phyloP scores from a whole-genome alignment of 257 asterid genomes.

The Cinchona pubescens region DNA sequence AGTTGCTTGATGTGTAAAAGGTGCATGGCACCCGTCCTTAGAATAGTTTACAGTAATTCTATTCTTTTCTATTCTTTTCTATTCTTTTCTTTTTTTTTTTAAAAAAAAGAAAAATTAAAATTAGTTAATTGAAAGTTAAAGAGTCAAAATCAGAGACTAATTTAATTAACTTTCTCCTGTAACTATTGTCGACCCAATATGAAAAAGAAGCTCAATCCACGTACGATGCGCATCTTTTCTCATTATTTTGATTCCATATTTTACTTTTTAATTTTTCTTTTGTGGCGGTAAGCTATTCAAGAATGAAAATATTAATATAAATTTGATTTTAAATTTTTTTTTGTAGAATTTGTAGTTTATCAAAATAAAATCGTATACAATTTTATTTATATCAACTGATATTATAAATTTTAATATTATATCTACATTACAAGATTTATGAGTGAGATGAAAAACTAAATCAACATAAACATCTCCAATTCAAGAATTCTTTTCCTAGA shows the following conservation, averaged over 20 bases:
- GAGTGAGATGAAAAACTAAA: too few species aligned
- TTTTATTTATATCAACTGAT: too few species aligned
- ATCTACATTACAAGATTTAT: too few species aligned
- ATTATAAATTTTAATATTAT: too few species aligned
- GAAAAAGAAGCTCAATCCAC: neutral
- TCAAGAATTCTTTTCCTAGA: neutral
- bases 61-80: too few species aligned
- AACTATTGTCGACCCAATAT: neutral
- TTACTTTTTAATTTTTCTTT: neutral
- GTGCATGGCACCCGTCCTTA: neutral
- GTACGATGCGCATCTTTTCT: neutral
- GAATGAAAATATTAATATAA: too few species aligned
- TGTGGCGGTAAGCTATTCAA: fast-evolving
- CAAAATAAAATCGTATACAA: too few species aligned
- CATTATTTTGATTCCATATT: neutral
- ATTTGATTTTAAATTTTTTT: too few species aligned
- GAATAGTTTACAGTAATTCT: neutral
- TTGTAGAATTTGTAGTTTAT: too few species aligned
- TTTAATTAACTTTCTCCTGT: neutral
- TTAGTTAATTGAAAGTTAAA: conserved; percentile 3
- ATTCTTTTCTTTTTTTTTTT: neutral
- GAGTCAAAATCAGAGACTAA: neutral
- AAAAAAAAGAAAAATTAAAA: neutral
- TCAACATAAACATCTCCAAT: too few species aligned
- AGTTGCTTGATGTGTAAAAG: conserved; percentile 19